Evolutionary conservation across 2,329 filamentous ascomycete genomes (phyloP).

Genomic region (Phialophora chinensis): DNA sequence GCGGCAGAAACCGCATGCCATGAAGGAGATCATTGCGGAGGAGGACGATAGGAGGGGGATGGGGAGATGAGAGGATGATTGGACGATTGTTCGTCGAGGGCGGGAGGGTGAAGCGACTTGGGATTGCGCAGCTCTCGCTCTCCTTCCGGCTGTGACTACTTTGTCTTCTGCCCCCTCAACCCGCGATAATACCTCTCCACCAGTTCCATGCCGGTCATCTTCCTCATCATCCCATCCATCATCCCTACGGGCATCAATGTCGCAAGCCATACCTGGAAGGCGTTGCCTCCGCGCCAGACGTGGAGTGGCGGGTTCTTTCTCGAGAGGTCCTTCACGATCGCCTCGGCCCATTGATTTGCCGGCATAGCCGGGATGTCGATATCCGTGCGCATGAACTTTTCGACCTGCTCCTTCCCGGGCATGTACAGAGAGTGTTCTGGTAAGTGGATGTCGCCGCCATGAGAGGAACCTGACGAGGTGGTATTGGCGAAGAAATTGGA

Average conservation of each 20-base stretch:
- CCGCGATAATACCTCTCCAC: constrained; percentile 19
- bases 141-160: background rate
- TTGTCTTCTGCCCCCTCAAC: constrained; percentile 17
- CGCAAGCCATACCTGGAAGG: constrained; percentile 17
- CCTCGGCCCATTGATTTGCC: constrained; percentile 38
- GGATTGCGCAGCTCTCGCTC: background rate
- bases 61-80: too few species aligned
- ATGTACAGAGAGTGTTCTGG: constrained; percentile 19
- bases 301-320: constrained; percentile 48
- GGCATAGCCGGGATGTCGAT: constrained; percentile 8
- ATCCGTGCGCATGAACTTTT: constrained; percentile 25
- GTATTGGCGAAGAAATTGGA: constrained; percentile 30
- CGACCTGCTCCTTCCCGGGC: constrained; percentile 24
- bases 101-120: background rate
- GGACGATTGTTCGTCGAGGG: too few species aligned
- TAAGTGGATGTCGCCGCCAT: constrained; percentile 1
- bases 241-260: constrained; percentile 22
- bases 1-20: too few species aligned
- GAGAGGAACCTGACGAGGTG: constrained; percentile 3
- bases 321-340: constrained; percentile 61
- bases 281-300: constrained; percentile 30
- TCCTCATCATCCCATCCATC: constrained; percentile 25
- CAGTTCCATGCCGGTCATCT: constrained; percentile 24
- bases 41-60: too few species aligned
- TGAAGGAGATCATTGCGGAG: too few species aligned